Evolutionary conservation across 2,329 filamentous ascomycete species (phyloP).

Genomic region (Aureobasidium sp.): DNA sequence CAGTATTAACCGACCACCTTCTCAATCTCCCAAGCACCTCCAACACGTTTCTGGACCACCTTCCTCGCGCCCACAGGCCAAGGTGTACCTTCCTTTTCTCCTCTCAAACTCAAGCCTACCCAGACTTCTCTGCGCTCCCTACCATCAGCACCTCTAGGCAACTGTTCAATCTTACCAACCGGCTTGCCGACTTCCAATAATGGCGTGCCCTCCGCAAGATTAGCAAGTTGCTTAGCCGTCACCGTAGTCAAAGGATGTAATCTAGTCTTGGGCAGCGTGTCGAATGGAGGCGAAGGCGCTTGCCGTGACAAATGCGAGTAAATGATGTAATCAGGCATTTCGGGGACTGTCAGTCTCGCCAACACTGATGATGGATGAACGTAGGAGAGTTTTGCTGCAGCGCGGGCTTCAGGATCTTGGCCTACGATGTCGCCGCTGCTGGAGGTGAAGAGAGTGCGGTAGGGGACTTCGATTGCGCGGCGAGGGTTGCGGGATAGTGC

Average conservation of each 20-base stretch:
- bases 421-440: slow-evolving; percentile 27
- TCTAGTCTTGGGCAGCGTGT: slow-evolving; percentile 61
- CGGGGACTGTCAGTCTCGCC: slow-evolving; percentile 55
- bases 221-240: slow-evolving; percentile 66
- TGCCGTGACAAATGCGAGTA: slow-evolving; percentile 77
- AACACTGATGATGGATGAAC: slow-evolving; percentile 81
- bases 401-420: slow-evolving; percentile 30
- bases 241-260: slow-evolving; percentile 84
- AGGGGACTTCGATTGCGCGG: slow-evolving; percentile 87
- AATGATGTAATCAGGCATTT: slow-evolving; percentile 79
- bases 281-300: slow-evolving; percentile 29
- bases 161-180: slow-evolving; percentile 64
- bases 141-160: slow-evolving; percentile 39
- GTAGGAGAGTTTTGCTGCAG: slow-evolving; percentile 63
- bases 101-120: slow-evolving; percentile 68
- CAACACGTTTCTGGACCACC: slow-evolving; percentile 13
- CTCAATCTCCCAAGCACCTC: slow-evolving; percentile 14
- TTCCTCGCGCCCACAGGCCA: slow-evolving; percentile 50
- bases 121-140: slow-evolving; percentile 62
- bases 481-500: slow-evolving; percentile 65
- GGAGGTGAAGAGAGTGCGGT: slow-evolving; percentile 73
- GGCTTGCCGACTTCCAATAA: slow-evolving; percentile 82
- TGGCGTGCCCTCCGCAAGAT: slow-evolving; percentile 75
- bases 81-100: slow-evolving; percentile 56
- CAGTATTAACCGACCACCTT: not conserved